Evolutionary conservation across 345 rosid genomes (phyloP).

Genomic region (Reutealis trisperma): DNA sequence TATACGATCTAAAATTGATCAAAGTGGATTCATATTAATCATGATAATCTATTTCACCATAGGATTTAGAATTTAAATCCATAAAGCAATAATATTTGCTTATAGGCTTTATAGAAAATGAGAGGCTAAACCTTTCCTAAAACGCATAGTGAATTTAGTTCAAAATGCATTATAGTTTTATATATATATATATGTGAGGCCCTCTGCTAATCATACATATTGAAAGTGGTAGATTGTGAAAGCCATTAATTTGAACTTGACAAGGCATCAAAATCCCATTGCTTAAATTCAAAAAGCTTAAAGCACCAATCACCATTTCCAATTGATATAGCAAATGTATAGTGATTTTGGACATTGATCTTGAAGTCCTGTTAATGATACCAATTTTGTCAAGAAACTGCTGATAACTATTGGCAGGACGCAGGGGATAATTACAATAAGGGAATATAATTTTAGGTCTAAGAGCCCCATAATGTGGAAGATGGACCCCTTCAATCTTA

Average conservation of each 20-base stretch:
- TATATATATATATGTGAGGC: background rate
- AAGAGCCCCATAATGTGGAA: background rate
- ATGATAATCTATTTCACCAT: too few relatives aligned
- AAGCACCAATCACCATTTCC: background rate
- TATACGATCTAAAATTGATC: too few relatives aligned
- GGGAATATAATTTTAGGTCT: background rate
- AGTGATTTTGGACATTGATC: background rate
- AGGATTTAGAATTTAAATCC: too few relatives aligned
- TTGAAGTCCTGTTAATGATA: background rate
- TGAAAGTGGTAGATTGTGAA: conserved; percentile 7
- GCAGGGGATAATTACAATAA: too few relatives aligned
- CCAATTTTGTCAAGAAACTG: background rate
- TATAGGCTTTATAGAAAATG: too few relatives aligned
- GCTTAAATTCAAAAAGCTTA: background rate
- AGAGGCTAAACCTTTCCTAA: background rate
- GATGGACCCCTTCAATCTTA: background rate
- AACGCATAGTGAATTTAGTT: background rate
- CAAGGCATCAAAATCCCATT: background rate
- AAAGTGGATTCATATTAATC: too few relatives aligned
- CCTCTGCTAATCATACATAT: background rate
- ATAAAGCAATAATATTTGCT: too few relatives aligned
- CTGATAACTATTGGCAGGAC: background rate
- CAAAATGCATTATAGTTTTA: too few relatives aligned
- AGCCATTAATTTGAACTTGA: background rate
- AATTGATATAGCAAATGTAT: background rate